Evolutionary conservation across 805 yeast species (phyloP).

Genomic region (Yarrowia sp.): DNA sequence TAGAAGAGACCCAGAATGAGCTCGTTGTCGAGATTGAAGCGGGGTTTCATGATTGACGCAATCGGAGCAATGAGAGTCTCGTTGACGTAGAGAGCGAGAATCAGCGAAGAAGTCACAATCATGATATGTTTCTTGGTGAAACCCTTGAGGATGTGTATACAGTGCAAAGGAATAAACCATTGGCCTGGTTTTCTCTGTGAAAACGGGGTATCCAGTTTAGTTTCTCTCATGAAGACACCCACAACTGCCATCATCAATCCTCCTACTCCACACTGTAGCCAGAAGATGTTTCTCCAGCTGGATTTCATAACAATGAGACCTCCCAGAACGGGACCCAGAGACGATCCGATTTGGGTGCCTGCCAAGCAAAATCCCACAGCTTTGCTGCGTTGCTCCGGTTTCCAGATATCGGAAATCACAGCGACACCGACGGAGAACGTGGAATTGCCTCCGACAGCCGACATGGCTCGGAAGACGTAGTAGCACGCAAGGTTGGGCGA

Average conservation of each 20-base stretch:
- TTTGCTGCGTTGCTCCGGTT: constrained; percentile 59
- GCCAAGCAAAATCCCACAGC: constrained; percentile 58
- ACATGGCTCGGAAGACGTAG: constrained; percentile 57
- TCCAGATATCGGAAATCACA: constrained; percentile 59
- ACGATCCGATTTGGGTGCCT: constrained; percentile 63
- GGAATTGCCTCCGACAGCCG: constrained; percentile 62
- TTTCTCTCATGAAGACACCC: constrained; percentile 55
- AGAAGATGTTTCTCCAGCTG: constrained; percentile 62
- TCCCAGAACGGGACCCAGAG: constrained; percentile 61
- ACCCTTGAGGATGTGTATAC: constrained; percentile 1
- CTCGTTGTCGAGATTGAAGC: constrained; percentile 59
- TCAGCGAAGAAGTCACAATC: constrained; percentile 52
- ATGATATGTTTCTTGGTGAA: constrained; percentile 15
- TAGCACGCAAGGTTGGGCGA: constrained; percentile 63
- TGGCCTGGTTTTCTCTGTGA: constrained; percentile 8
- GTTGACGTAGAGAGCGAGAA: constrained; percentile 57
- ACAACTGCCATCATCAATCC: constrained; percentile 50
- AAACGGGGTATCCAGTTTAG: constrained; percentile 13
- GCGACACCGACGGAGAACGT: constrained; percentile 63
- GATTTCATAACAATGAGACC: constrained; percentile 60
- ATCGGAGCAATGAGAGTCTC: constrained; percentile 59
- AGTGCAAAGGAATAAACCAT: constrained; percentile 8
- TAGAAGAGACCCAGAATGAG: constrained; percentile 62
- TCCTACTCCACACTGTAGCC: constrained; percentile 58
- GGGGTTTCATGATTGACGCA: constrained; percentile 61